phyloP scores from a whole-genome alignment of 139 green algal genomes.

The Pleodorina starrii region DNA sequence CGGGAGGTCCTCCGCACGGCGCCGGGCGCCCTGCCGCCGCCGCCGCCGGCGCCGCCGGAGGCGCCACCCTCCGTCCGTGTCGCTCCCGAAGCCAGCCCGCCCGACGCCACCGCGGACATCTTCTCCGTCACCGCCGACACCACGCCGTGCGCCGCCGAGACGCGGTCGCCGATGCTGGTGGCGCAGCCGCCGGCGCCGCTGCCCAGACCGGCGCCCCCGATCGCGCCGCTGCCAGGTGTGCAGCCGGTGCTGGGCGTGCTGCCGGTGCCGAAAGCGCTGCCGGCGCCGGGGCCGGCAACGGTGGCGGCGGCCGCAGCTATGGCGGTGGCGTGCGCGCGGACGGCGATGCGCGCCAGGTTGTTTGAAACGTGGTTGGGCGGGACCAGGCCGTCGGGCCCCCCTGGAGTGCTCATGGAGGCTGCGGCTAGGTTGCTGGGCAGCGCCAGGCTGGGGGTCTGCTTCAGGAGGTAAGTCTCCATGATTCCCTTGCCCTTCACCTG shows the following conservation, averaged over 20 bases:
- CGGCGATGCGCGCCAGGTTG: neutral
- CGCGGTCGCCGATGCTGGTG: neutral
- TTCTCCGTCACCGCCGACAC: constrained; percentile 4
- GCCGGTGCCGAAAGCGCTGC: neutral
- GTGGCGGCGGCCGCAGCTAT: neutral
- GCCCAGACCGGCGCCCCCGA: too few relatives aligned
- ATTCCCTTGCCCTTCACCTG: constrained; percentile 39
- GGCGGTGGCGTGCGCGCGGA: too few relatives aligned
- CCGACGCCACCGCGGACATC: neutral
- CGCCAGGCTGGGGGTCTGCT: too few relatives aligned
- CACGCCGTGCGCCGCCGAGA: neutral
- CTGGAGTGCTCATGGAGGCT: constrained; percentile 6
- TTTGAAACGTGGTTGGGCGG: neutral
- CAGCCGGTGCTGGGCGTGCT: too few relatives aligned
- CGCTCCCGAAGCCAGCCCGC: too few relatives aligned
- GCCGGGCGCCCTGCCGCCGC: neutral
- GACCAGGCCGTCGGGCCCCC: neutral
- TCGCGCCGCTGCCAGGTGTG: too few relatives aligned
- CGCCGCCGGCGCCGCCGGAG: too few relatives aligned
- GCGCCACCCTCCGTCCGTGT: too few relatives aligned
- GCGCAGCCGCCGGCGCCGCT: neutral
- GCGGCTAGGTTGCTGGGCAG: neutral
- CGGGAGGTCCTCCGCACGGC: neutral
- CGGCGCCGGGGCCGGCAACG: neutral
- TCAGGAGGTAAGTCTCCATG: constrained; percentile 38